Percentiles rank a stretch among this genome's conserved stretches.
These are phyloP conservation scores for Paramecium tetraurelia DNA, from an alignment of 73 alveolate genomes.

Conservation along the genomic window DNA sequence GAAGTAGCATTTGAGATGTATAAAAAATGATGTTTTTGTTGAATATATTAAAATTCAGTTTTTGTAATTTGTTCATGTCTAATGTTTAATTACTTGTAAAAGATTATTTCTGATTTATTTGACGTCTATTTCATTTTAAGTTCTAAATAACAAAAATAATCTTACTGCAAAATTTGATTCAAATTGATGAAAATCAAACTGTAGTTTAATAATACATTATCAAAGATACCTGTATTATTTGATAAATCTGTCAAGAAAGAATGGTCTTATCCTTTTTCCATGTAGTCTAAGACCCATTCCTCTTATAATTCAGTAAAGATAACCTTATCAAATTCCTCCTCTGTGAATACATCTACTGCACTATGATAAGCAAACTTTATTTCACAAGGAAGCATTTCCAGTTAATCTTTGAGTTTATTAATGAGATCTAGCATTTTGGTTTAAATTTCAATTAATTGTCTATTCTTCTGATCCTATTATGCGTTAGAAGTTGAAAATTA, in stretches of 20 bases:
- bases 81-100: background rate
- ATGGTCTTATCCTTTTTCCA: background rate
- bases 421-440: background rate
- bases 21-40: background rate
- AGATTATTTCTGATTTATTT: background rate
- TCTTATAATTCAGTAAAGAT: background rate
- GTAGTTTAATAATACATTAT: background rate
- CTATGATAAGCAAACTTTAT: background rate
- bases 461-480: background rate
- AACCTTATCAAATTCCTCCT: background rate
- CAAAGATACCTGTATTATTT: background rate
- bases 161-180: background rate
- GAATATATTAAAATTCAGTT: background rate
- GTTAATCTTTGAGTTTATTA: background rate
- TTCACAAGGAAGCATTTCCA: background rate
- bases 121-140: background rate
- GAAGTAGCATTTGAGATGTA: constrained; percentile 22
- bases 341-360: background rate
- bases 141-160: background rate
- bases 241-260: background rate
- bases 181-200: background rate
- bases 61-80: background rate
- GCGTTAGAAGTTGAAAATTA: background rate
- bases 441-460: background rate
- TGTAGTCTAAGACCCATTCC: background rate